phyloP scores from a whole-genome alignment of 2,329 filamentous ascomycete species.

The Peltaster fructicola region DNA sequence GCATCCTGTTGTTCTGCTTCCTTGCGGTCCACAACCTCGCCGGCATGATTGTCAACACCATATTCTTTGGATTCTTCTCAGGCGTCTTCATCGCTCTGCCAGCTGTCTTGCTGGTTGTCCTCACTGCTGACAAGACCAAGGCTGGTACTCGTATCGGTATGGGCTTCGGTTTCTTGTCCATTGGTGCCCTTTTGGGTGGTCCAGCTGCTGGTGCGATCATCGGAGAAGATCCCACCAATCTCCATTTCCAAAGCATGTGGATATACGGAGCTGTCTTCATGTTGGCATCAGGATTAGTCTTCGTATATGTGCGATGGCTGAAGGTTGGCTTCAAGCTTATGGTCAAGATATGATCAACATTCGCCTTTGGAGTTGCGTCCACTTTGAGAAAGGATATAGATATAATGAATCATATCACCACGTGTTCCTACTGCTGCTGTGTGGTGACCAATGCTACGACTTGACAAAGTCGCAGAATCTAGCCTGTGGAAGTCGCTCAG shows the following conservation, averaged over 20 bases:
- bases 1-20: slow-evolving; percentile 21
- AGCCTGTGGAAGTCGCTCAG: no score
- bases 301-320: slow-evolving; percentile 11
- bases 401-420: no score
- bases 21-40: slow-evolving; percentile 19
- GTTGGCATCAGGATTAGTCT: slow-evolving; percentile 11
- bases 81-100: slow-evolving; percentile 28
- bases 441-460: no score
- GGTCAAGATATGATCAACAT: slow-evolving; percentile 13
- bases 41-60: slow-evolving; percentile 19
- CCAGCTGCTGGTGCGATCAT: slow-evolving; percentile 21
- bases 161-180: slow-evolving; percentile 18
- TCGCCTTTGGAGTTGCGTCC: no score
- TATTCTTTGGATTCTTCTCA: slow-evolving; percentile 26
- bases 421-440: no score
- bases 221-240: slow-evolving; percentile 4
- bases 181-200: slow-evolving; percentile 19
- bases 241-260: slow-evolving; percentile 22
- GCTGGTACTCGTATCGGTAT: slow-evolving; percentile 28
- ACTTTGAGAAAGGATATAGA: no score
- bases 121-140: slow-evolving; percentile 25
- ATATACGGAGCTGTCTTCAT: slow-evolving; percentile 14
- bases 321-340: slow-evolving; percentile 12
- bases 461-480: no score
- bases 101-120: slow-evolving; percentile 21